Evolutionary conservation across 495 filamentous ascomycete species (phyloP), one percentile per base, ranked within the genome.

Genomic region (Hyphodiscus hymeniophilus): DNA sequence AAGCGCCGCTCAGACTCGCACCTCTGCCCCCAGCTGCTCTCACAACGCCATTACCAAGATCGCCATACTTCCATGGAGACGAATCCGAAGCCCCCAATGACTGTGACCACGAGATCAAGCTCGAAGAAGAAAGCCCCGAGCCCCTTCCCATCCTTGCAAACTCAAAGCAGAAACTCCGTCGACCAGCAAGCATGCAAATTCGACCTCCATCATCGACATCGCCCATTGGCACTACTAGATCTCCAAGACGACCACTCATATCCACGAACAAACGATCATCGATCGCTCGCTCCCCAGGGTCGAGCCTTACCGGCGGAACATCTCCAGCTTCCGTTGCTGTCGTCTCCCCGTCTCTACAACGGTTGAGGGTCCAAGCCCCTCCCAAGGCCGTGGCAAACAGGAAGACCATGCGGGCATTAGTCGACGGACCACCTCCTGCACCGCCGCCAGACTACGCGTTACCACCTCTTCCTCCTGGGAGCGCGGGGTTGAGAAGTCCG

Each of bases 391-490:
- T 72, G 11, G 26, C 46, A 20, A 61, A 64, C 22, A 69, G 76
- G 26, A 74, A 73, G 50, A 82, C 78, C 56, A 69, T 82, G 68
- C 75, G 77, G 3, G 73, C 75, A 6, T 61, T 84, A 24, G 63
- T 63, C 1, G 66, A 76, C 10, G 79, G 78, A 1, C 81, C 80
- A 35, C 81, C 81, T 0, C 71, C 69, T 11, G 75, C 71, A 12
- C 81, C 81, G 11, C 81, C 81, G 13, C 81, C 81, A 10, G 79
- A 71, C 16, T 74, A 72, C 42, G 79, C 81, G 0, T 67, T 85
- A 3, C 81, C 81, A 6, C 76, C 80, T 4, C 67, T 85, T 10
- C 81, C 81, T 11, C 55, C 53, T 1, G 32, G 32, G 17, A 38
- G 35, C 8, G 31, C 36, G 31, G 41, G 22, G 38, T 20, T 48